Conservation (phyloP, 2,329 filamentous ascomycete species). For the Beauveria varroae region DNA sequence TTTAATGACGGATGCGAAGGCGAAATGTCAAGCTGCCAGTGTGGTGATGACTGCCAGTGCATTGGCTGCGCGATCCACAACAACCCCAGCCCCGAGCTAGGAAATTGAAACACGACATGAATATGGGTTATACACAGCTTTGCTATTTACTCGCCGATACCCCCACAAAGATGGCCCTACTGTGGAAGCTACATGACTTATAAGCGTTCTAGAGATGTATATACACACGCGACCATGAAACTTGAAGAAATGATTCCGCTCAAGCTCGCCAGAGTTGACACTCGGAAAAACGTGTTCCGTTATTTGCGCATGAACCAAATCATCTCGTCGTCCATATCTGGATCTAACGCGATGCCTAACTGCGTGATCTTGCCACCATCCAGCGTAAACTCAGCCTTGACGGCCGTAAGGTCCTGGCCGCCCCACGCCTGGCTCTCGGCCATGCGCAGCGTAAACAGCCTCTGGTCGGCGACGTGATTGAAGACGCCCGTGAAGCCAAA, state of each 20-base stretch:
- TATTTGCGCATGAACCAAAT: conserved; percentile 18
- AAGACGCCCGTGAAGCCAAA: conserved; percentile 20
- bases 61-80: conserved; percentile 49
- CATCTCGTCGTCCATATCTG: conserved; percentile 10
- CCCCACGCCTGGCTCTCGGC: conserved; percentile 15
- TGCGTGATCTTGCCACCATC: conserved; percentile 10
- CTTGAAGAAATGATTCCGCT: not conserved
- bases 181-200: not conserved
- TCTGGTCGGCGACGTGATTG: conserved; percentile 15
- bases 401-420: conserved; percentile 3
- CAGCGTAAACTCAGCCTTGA: conserved; percentile 16
- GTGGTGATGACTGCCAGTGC: conserved; percentile 53
- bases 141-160: conserved; percentile 1
- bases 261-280: not conserved
- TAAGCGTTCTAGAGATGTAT: not conserved
- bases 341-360: conserved; percentile 18
- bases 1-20: conserved; percentile 41
- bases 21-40: conserved; percentile 44
- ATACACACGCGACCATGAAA: not conserved
- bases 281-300: not conserved
- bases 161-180: not conserved
- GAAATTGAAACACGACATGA: not conserved
- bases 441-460: conserved; percentile 12
- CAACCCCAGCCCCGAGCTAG: conserved; percentile 17
- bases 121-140: not conserved